Evolutionary conservation across 2,329 filamentous ascomycete species (phyloP), one percentile per base, ranked within the genome.

Genomic region (Penicillium sp.): DNA sequence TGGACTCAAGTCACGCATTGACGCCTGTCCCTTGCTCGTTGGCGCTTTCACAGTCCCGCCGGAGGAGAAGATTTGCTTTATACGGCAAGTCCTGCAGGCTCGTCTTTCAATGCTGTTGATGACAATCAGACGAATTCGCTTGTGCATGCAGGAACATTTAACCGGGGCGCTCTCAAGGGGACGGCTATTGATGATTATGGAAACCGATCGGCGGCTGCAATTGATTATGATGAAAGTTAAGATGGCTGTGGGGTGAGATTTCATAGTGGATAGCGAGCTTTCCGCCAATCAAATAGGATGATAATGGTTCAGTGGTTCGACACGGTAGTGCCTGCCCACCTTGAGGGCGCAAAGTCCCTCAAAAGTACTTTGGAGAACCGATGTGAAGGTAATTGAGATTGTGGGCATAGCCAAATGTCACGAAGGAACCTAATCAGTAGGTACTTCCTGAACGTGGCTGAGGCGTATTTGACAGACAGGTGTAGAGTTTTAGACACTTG

Each of bases 181-280:
- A 7, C 49, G 51, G 18, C 21, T 60, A 25, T 36, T 53, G 4
- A 59, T 65, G 59, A 59, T 62, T 15, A 54, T 54, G 43, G 60
- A 62, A 34, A 63, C 56, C 5, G 58, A 63, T 43, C 47, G 50
- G 26, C 45, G 57, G 27, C 32, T 64, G 36, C 58, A 58, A 36
- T 25, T 57, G 25, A 44, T 61, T 11, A 57, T 63, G 44, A 56
- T 57, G 49, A 60, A 52, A 36, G 48, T 61, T 31, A 59, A 57
- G 37, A 48, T 53, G 43, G 37, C 56, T 11, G 34, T 41, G 13
- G 45, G 48, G 5, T 43, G 35, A 41, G 4, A 31, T 16, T 17
- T 3, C 13, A 23, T 15, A n/a, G n/a, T n/a, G n/a, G n/a, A n/a
- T n/a, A n/a, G n/a, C n/a, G n/a, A n/a, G n/a, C n/a, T n/a, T n/a